phyloP scores from a whole-genome alignment of 225 moss, liverwort and hornwort genomes.

The Takakia lepidozioides region DNA sequence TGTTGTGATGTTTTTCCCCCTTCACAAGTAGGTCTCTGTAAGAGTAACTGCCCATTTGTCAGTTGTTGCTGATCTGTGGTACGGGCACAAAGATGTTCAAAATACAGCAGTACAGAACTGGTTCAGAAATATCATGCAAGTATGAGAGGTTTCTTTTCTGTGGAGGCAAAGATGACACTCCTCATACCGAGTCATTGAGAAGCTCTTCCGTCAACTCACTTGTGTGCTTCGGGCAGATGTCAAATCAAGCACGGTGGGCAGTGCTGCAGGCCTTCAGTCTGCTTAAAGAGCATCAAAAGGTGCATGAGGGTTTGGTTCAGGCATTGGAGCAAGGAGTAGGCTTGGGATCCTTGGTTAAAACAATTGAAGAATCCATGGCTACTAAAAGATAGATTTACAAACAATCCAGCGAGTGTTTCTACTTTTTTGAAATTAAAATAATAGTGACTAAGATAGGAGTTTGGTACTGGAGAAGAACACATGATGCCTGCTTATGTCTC shows the following conservation, averaged over 20 bases:
- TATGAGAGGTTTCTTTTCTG: too few species aligned
- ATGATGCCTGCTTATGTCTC: too few species aligned
- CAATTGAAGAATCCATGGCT: conserved; percentile 55
- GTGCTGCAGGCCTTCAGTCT: conserved; percentile 71
- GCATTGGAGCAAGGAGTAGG: conserved; percentile 52
- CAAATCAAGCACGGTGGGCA: conserved; percentile 92
- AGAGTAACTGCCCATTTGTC: too few species aligned
- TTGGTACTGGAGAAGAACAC: too few species aligned
- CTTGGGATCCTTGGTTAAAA: conserved; percentile 60
- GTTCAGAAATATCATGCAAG: too few species aligned
- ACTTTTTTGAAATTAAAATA: too few species aligned
- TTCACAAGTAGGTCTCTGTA: too few species aligned
- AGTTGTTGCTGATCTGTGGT: not conserved
- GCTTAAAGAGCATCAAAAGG: conserved; percentile 62
- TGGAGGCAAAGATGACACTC: too few species aligned
- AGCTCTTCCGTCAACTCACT: not conserved
- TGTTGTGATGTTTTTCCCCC: not conserved
- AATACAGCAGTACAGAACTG: too few species aligned
- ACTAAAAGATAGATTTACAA: conserved; percentile 2
- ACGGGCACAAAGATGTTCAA: too few species aligned
- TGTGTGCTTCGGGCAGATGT: conserved; percentile 51
- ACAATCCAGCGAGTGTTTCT: too few species aligned
- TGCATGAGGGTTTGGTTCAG: conserved; percentile 64
- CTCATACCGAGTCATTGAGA: not conserved
- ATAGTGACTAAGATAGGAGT: too few species aligned